These are phyloP conservation scores for Mimosa bimucronata DNA, from an alignment of 306 rosid species.

Conservation along the genomic window DNA sequence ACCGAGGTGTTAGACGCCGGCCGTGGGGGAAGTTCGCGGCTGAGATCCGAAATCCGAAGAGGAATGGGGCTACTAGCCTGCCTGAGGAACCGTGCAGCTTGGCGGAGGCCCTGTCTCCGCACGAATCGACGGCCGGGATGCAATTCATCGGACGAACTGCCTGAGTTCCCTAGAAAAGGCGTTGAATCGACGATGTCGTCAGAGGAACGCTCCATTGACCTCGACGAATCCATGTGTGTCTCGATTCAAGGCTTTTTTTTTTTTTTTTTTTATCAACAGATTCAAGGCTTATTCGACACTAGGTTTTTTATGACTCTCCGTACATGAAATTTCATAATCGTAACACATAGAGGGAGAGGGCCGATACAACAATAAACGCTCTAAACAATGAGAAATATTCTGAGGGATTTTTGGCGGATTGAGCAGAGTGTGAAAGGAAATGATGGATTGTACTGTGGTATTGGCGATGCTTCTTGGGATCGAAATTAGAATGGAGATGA, in stretches of 20 bases:
- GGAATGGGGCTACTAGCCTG: slow-evolving; percentile 78
- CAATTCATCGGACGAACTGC: slow-evolving; percentile 64
- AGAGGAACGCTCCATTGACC: slow-evolving; percentile 62
- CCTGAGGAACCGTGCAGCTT: slow-evolving; percentile 87
- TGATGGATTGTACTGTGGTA: neutral
- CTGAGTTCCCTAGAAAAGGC: slow-evolving; percentile 63
- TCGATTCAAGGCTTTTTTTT: no score
- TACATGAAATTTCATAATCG: neutral
- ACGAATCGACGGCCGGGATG: slow-evolving; percentile 57
- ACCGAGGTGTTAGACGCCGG: slow-evolving; percentile 52
- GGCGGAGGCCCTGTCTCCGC: slow-evolving; percentile 68
- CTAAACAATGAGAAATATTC: neutral
- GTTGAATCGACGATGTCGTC: slow-evolving; percentile 68
- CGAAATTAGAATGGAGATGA: neutral
- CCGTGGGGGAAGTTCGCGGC: slow-evolving; percentile 66
- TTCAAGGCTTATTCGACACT: slow-evolving; percentile 16
- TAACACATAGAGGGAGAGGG: neutral
- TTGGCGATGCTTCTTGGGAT: neutral
- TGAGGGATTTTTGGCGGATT: neutral
- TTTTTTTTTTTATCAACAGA: no score
- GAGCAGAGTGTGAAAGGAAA: neutral
- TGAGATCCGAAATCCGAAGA: slow-evolving; percentile 47
- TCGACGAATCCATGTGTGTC: slow-evolving; percentile 62
- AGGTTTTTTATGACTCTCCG: slow-evolving; percentile 27
- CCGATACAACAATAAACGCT: neutral